Percentiles rank a stretch among this genome's conserved stretches.
phyloP scores from a whole-genome alignment of 768 basidiomycete species.

The Rhodotorula kratochvilovae region DNA sequence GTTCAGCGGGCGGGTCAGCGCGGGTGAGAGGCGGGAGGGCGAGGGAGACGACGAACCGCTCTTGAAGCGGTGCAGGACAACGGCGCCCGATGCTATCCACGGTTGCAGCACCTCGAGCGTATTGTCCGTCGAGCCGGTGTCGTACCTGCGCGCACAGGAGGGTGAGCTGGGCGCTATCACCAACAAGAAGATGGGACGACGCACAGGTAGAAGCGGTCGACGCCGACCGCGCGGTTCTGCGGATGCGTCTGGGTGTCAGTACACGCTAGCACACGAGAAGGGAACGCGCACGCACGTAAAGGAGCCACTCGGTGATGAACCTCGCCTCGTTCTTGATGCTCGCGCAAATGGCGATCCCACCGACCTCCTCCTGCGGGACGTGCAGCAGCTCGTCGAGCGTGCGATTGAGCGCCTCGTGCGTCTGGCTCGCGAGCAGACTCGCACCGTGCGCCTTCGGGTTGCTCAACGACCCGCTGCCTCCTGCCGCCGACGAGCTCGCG shows the following conservation, averaged over 20 bases:
- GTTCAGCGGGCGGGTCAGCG: background rate
- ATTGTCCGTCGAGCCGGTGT: constrained; percentile 18
- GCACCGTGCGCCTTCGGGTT: too few species aligned
- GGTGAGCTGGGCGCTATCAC: too few species aligned
- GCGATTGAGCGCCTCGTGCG: background rate
- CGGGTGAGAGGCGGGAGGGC: background rate
- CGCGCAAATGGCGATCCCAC: background rate
- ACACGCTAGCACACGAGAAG: too few species aligned
- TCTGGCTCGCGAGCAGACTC: too few species aligned
- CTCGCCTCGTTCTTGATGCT: background rate
- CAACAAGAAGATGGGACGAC: background rate
- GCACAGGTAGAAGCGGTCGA: constrained; percentile 19
- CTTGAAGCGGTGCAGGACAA: constrained; percentile 9
- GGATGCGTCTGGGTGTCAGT: background rate
- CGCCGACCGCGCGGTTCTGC: constrained; percentile 2
- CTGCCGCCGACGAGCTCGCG: too few species aligned
- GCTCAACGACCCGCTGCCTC: too few species aligned
- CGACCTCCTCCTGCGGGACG: background rate
- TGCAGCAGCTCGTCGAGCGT: background rate
- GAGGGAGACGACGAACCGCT: background rate
- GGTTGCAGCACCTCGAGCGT: constrained; percentile 18
- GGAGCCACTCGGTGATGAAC: constrained; percentile 7
- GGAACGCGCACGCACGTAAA: background rate
- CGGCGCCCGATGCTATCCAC: constrained; percentile 11
- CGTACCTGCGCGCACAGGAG: background rate